Evolutionary conservation across 2,329 filamentous ascomycete species (phyloP).

Genomic region (Bipolaris victoriae): DNA sequence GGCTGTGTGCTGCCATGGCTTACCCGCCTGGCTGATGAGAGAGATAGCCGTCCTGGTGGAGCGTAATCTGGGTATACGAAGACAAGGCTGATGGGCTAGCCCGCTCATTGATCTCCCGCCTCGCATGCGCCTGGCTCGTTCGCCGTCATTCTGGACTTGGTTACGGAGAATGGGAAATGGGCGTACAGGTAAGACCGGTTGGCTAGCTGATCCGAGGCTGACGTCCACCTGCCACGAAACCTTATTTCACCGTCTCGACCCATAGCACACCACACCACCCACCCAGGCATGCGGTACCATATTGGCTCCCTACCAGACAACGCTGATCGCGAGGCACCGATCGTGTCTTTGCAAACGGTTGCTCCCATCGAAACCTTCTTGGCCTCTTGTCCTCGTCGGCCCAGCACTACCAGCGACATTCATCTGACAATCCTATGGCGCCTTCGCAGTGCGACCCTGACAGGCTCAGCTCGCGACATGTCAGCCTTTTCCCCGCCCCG

Average conservation of each 20-base stretch:
- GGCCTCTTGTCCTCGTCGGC: neutral
- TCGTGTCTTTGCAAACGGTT: neutral
- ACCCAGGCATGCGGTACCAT: conserved; percentile 12
- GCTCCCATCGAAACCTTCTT: neutral
- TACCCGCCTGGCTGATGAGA: neutral
- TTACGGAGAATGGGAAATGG: conserved; percentile 33
- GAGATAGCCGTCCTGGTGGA: conserved; percentile 11
- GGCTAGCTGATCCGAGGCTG: conserved; percentile 37
- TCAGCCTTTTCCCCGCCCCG: conserved; percentile 23
- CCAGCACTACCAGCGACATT: neutral
- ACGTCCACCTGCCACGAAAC: conserved; percentile 31
- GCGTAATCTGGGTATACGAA: conserved; percentile 21
- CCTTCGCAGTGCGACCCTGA: conserved; percentile 13
- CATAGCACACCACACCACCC: neutral
- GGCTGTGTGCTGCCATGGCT: conserved; percentile 22
- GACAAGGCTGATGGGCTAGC: conserved; percentile 30
- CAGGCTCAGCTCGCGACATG: conserved; percentile 21
- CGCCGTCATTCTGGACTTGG: conserved; percentile 24
- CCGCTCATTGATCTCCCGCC: conserved; percentile 23
- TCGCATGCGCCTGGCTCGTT: conserved; percentile 21
- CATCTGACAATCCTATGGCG: conserved; percentile 7
- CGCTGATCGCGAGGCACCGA: conserved; percentile 4
- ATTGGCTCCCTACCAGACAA: conserved; percentile 2
- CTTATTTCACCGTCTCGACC: conserved; percentile 18
- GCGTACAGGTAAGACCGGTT: conserved; percentile 38